Conservation (phyloP, 2,329 filamentous ascomycete genomes). For the Pseudogymnoascus sp. region DNA sequence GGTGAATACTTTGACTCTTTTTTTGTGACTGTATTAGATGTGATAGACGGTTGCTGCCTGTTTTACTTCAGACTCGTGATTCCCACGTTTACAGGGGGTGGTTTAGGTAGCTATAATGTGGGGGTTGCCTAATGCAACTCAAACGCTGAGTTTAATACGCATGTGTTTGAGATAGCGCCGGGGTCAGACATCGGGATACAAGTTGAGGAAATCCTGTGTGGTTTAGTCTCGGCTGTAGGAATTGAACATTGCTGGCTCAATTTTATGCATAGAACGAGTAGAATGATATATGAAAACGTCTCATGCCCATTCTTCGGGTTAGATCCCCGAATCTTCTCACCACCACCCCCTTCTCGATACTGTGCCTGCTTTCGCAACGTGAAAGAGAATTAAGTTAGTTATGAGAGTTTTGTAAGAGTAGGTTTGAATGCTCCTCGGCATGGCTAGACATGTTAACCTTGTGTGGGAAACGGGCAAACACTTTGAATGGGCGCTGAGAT, state of each 20-base stretch:
- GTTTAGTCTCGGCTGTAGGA: background rate
- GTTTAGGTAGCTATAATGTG: background rate
- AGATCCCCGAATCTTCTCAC: too few species aligned
- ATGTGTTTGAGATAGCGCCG: background rate
- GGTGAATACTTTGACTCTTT: constrained; percentile 4
- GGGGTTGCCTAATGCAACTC: background rate
- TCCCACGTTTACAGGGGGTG: background rate
- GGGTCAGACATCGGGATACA: background rate
- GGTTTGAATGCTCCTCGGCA: too few species aligned
- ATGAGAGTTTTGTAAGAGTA: too few species aligned
- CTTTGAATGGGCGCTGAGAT: too few species aligned
- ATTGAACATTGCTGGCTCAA: background rate
- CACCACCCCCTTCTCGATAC: too few species aligned
- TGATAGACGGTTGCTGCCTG: background rate
- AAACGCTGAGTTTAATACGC: background rate
- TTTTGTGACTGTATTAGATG: background rate
- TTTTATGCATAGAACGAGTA: too few species aligned
- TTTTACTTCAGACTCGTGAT: background rate
- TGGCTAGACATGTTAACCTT: too few species aligned
- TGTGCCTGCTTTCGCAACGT: too few species aligned
- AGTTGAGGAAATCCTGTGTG: background rate
- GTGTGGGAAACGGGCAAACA: too few species aligned
- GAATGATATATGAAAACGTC: too few species aligned
- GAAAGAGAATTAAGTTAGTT: too few species aligned
- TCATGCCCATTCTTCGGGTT: too few species aligned